Conservation (phyloP, 2,329 filamentous ascomycete genomes). For the Acrodontium crateriforme region DNA sequence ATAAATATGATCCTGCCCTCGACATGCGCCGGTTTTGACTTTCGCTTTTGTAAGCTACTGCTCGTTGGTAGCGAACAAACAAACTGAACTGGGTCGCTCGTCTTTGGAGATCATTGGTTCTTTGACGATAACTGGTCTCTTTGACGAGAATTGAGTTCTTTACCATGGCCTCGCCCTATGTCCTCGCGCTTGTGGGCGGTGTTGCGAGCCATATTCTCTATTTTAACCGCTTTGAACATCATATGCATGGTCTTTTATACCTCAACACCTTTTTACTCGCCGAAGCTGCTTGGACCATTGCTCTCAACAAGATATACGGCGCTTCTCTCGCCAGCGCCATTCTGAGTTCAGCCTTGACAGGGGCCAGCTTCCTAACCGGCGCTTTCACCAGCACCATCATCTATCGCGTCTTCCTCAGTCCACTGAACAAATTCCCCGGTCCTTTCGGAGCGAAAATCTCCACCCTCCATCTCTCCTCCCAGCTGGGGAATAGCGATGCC, state of each 20-base stretch:
- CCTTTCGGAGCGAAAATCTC: constrained; percentile 22
- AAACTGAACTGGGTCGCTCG: too few relatives aligned
- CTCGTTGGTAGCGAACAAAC: too few relatives aligned
- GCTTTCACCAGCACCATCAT: constrained; percentile 19
- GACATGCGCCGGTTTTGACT: too few relatives aligned
- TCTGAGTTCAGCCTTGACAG: constrained; percentile 2
- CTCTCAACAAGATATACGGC: constrained; percentile 8
- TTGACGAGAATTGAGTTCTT: too few relatives aligned
- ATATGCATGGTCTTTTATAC: constrained; percentile 15
- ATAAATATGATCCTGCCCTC: too few relatives aligned
- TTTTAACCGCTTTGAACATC: constrained; percentile 16
- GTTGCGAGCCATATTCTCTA: constrained; percentile 11
- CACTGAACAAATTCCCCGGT: constrained; percentile 21
- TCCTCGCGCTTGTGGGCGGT: constrained; percentile 3
- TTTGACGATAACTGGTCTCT: too few relatives aligned
- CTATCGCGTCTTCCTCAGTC: constrained; percentile 24
- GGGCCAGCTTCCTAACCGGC: constrained; percentile 6
- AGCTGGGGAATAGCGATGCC: constrained; percentile 13
- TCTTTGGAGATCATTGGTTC: too few relatives aligned
- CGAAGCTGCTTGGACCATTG: constrained; percentile 7
- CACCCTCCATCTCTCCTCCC: constrained; percentile 15
- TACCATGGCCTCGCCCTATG: too few relatives aligned
- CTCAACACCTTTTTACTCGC: constrained; percentile 10
- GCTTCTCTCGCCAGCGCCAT: constrained; percentile 6
- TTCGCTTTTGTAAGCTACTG: too few relatives aligned